These are phyloP conservation scores for Citrullus mucosospermus DNA, from an alignment of 306 rosid species.

Conservation along the genomic window DNA sequence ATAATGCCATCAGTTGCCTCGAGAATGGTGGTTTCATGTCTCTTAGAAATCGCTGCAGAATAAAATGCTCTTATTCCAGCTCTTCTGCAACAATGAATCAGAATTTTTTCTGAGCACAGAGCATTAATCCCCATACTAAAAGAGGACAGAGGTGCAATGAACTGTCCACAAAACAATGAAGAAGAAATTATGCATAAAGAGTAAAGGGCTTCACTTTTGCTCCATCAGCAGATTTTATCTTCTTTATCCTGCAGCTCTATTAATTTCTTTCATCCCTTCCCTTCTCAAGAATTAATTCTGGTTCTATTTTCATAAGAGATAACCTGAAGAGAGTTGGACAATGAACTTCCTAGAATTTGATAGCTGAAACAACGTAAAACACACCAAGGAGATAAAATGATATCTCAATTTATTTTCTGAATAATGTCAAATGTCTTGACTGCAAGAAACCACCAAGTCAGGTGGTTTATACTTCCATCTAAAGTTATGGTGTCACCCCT, in stretches of 20 bases:
- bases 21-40: constrained; percentile 22
- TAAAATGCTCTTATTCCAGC: constrained; percentile 16
- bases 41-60: constrained; percentile 28
- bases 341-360: background rate
- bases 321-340: background rate
- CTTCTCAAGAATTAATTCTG: background rate
- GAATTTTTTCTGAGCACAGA: background rate
- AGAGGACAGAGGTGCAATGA: background rate
- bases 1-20: constrained; percentile 30
- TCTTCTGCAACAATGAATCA: constrained; percentile 14
- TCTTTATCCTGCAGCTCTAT: background rate
- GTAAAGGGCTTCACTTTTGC: background rate
- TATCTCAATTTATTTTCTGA: too few species aligned
- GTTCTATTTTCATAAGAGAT: background rate
- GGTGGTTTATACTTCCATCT: too few species aligned
- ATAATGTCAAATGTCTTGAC: too few species aligned
- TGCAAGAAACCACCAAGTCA: too few species aligned
- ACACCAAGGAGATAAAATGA: too few species aligned
- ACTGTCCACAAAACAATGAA: background rate
- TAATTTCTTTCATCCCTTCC: background rate
- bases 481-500: too few species aligned
- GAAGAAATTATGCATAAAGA: background rate
- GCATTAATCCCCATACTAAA: background rate
- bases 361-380: background rate
- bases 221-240: background rate